phyloP scores from a whole-genome alignment of 305 asterid species.

The Solanum hybrid region DNA sequence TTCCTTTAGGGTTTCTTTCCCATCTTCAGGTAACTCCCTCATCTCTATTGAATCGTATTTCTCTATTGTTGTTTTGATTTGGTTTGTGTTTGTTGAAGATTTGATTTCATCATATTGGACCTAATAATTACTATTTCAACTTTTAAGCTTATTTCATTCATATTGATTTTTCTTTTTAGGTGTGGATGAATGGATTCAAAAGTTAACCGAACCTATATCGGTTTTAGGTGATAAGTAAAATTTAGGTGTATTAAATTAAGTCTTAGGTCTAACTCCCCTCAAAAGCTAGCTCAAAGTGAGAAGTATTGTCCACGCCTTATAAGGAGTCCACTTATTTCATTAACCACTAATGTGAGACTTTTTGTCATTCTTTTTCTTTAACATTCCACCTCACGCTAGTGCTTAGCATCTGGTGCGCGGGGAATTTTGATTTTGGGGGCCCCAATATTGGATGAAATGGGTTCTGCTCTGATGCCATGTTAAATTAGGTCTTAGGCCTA shows the following conservation, averaged over 20 bases:
- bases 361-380: too few relatives aligned
- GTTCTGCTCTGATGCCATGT: too few relatives aligned
- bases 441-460: too few relatives aligned
- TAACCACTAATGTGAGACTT: too few relatives aligned
- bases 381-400: too few relatives aligned
- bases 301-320: not conserved
- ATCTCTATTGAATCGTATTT: not conserved
- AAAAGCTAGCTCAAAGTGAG: not conserved
- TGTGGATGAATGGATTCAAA: not conserved
- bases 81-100: not conserved
- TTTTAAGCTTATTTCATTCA: not conserved
- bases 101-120: not conserved
- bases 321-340: not conserved
- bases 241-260: not conserved
- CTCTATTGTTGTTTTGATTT: not conserved
- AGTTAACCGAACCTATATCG: not conserved
- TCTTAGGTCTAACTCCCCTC: too few relatives aligned
- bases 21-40: not conserved
- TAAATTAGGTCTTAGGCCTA: too few relatives aligned
- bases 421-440: too few relatives aligned
- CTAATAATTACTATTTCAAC: not conserved
- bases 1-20: constrained; percentile 15
- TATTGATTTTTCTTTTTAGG: not conserved
- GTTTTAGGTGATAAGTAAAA: not conserved
- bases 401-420: too few relatives aligned